Evolutionary conservation across 2,329 filamentous ascomycete genomes (phyloP).

Genomic region (Ambrosiella beaveri): DNA sequence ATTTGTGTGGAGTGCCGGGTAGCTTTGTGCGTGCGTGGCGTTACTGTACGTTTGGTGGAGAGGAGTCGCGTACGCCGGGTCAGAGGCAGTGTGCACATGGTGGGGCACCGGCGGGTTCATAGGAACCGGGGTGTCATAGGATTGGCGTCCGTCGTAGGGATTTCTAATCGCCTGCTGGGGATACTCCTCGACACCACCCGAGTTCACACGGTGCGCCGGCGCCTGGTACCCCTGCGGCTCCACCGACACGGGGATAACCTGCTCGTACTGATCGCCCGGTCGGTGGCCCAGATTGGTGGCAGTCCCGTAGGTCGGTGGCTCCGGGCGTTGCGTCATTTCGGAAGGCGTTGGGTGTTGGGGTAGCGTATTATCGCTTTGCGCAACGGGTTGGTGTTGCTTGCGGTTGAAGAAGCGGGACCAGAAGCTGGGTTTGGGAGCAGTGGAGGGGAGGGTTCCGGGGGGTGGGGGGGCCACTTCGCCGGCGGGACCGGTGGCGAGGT

Average conservation of each 20-base stretch:
- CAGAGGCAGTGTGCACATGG: neutral
- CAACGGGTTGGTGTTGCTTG: slow-evolving; percentile 12
- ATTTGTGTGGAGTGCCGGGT: too few species aligned
- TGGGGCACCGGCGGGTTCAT: neutral
- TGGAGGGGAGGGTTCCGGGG: slow-evolving; percentile 15
- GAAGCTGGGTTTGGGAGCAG: slow-evolving; percentile 18
- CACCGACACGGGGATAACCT: neutral
- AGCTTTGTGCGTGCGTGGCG: too few species aligned
- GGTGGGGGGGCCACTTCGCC: neutral
- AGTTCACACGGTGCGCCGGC: neutral
- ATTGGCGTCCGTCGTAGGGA: neutral
- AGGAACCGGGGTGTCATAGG: neutral
- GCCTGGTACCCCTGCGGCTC: neutral
- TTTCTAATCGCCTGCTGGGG: neutral
- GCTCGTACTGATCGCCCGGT: slow-evolving; percentile 1
- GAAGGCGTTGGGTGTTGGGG: slow-evolving; percentile 25
- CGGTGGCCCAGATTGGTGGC: neutral
- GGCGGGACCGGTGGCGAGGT: slow-evolving; percentile 9
- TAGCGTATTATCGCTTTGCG: slow-evolving; percentile 20
- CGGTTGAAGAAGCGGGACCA: slow-evolving; percentile 20
- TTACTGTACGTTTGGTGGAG: neutral
- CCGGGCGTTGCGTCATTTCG: slow-evolving; percentile 19
- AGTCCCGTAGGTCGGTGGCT: neutral
- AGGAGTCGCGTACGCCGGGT: neutral
- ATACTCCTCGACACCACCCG: neutral